A percentile compares a stretch with the other conserved stretches of the same genome.
Conservation (phyloP, 1,284 basidiomycete species). For the Schizophyllum commune region DNA sequence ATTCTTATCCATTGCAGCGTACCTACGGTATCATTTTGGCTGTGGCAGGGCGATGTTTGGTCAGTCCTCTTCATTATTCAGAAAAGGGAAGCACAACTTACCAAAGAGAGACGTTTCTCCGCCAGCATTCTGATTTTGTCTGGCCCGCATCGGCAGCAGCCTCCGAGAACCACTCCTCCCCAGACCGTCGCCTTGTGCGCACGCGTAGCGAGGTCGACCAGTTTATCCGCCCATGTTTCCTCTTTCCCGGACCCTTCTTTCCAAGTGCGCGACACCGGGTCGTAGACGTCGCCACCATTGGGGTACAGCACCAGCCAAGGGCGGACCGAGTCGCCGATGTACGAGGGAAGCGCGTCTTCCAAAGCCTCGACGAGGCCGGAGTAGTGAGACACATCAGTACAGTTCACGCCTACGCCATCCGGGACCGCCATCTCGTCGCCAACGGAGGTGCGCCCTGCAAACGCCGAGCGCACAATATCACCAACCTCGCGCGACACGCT, state of each 20-base stretch:
- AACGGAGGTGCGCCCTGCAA: slow-evolving; percentile 11
- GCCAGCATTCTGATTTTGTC: slow-evolving; percentile 39
- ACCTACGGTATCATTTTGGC: too few species aligned
- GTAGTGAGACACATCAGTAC: background rate
- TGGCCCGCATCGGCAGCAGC: slow-evolving; percentile 63
- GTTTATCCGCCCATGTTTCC: slow-evolving; percentile 35
- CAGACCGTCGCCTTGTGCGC: slow-evolving; percentile 27
- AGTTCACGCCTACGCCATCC: slow-evolving; percentile 19
- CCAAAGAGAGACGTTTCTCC: background rate
- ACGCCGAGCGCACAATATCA: slow-evolving; percentile 31
- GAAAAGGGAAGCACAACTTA: background rate
- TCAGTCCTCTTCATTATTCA: too few species aligned
- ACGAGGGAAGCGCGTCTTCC: slow-evolving; percentile 9
- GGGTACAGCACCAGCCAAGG: slow-evolving; percentile 69
- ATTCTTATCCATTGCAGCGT: too few species aligned
- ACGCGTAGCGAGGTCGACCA: slow-evolving; percentile 25
- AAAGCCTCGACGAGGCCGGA: slow-evolving; percentile 21
- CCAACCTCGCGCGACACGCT: slow-evolving; percentile 17
- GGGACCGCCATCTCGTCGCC: slow-evolving; percentile 10
- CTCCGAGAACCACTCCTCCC: slow-evolving; percentile 56
- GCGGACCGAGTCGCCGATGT: slow-evolving; percentile 7
- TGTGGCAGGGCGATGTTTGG: too few species aligned
- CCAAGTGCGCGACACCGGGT: slow-evolving; percentile 44
- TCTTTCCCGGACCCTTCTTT: slow-evolving; percentile 10
- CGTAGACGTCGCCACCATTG: slow-evolving; percentile 58